Base-by-base conservation (phyloP, 352 stramenopile genomes). In the Thalassiosira gravida region DNA sequence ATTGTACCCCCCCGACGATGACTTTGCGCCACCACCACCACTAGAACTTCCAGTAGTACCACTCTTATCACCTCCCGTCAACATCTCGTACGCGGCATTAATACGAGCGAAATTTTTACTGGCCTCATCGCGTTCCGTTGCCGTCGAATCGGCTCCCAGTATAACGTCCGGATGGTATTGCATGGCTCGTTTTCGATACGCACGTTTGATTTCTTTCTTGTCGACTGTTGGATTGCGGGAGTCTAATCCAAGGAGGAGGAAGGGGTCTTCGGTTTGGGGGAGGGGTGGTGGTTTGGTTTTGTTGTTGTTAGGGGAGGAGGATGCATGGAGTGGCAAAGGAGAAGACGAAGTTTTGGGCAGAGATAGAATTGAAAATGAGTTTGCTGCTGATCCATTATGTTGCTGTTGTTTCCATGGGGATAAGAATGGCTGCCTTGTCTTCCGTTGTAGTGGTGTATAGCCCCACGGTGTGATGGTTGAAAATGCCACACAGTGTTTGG, bases 81-180 rank as follows among this genome's bases (percentile, higher is more conserved):
- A 46, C 30, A 80, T 77, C 52, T 87, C 75, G 59, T 91, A 93
- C 1, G 88, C 88, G 16, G 75, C 72, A 79, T 92, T 91, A 42
- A 93, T 91, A 30, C 84, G 82, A 13, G 86, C 88, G 75, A 93
- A 93, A 39, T 81, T 67, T 65, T 88, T 80, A 59, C 61, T 86
- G 13, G 88, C 88, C 42, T 67, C 47, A 42, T 87, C 74, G 39
- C 89, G 84, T 69, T 93, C 85, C 57, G 71, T 71, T 0, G 47
- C 50, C 9, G 80, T 79, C 1, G 73, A 85, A 64, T 91, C 68
- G 24, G 69, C 49, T 53, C 64, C 80, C 0, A 81, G 77, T 3
- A 85, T 35, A 0, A 91, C 78, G 67, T 93, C 88, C 0, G 88
- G 88, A 80, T 93, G 88, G 68, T 88, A 93, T 64, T 87, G 77